phyloP scores from a whole-genome alignment of 2,329 filamentous ascomycete species.

The Pyricularia grisea region DNA sequence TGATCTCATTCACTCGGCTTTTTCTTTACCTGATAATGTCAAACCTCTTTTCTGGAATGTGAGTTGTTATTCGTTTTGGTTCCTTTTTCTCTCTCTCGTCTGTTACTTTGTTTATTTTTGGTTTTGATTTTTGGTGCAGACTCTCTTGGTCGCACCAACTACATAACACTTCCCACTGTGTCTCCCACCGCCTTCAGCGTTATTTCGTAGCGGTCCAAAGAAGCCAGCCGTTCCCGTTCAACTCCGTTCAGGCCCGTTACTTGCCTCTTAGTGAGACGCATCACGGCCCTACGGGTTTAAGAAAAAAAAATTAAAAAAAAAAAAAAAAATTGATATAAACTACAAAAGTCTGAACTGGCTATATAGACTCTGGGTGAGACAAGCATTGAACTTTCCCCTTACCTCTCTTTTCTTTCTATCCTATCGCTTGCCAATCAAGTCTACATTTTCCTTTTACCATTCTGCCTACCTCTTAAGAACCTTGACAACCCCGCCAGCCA shows the following conservation, averaged over 20 bases:
- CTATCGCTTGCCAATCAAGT: neutral
- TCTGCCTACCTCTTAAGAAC: neutral
- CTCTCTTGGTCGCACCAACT: neutral
- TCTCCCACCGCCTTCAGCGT: neutral
- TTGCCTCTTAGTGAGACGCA: constrained; percentile 6
- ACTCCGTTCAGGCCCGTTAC: neutral
- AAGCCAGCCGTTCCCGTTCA: neutral
- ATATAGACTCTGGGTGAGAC: neutral
- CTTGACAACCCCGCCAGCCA: neutral
- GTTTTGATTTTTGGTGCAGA: neutral
- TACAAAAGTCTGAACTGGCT: neutral
- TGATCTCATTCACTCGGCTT: neutral
- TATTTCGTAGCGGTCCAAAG: neutral
- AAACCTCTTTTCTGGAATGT: constrained; percentile 16
- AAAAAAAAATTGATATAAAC: neutral
- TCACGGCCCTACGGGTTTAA: neutral
- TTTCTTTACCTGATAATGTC: constrained; percentile 17
- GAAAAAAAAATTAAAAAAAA: too few relatives aligned
- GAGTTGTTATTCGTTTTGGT: constrained; percentile 5
- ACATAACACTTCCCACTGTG: neutral
- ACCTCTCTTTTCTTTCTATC: neutral
- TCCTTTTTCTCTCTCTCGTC: neutral
- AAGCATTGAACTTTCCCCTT: neutral
- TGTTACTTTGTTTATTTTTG: neutral
- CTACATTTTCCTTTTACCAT: neutral